phyloP scores from a whole-genome alignment of 306 rosid species.

The Dalbergia oliveri region DNA sequence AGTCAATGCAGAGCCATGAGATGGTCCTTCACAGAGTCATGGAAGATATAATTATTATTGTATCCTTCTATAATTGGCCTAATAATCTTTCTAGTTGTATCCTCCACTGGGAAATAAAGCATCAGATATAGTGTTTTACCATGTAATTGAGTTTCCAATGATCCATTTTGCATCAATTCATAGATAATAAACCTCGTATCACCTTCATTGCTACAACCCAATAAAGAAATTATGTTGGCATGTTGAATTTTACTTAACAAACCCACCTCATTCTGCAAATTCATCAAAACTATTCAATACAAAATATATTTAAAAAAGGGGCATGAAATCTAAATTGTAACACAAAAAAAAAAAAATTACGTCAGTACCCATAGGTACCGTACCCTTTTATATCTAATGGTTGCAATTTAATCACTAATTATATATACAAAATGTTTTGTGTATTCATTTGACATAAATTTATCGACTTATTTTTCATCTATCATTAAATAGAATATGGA shows the following conservation, averaged over 20 bases:
- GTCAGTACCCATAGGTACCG: no score
- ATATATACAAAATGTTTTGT: no score
- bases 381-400: no score
- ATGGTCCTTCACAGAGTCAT: conserved; percentile 67
- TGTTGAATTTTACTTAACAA: conserved; percentile 85
- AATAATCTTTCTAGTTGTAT: conserved; percentile 8
- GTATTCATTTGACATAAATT: no score
- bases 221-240: conserved; percentile 78
- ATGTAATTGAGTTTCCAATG: conserved; percentile 90
- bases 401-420: no score
- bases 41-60: conserved; percentile 21
- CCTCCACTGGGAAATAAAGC: neutral
- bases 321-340: no score
- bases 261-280: conserved; percentile 90
- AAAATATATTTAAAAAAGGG: neutral
- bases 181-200: conserved; percentile 77
- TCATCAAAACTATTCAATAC: conserved; percentile 39
- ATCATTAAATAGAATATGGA: no score
- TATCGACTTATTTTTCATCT: no score
- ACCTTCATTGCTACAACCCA: conserved; percentile 78
- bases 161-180: conserved; percentile 95
- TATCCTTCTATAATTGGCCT: conserved; percentile 24
- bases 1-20: conserved; percentile 85
- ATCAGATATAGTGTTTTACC: conserved; percentile 59
- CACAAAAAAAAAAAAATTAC: no score